These are phyloP conservation scores for Epichloe festucae DNA, from an alignment of 2,329 filamentous ascomycete genomes.

Conservation along the genomic window DNA sequence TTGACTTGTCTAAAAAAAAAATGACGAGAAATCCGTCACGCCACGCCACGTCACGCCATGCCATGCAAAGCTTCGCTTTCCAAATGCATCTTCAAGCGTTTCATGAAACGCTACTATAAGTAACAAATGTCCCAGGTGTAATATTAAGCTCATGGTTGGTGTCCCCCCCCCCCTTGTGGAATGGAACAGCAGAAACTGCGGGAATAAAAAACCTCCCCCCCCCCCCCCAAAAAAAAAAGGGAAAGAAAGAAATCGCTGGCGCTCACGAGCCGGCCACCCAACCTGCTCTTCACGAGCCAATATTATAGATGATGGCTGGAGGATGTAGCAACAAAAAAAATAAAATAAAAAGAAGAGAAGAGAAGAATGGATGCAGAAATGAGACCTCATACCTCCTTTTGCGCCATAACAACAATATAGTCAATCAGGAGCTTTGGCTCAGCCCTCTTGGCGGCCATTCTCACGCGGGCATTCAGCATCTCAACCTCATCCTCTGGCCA, in stretches of 20 bases:
- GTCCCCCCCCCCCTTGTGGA: neutral
- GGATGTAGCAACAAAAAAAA: neutral
- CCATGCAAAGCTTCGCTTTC: neutral
- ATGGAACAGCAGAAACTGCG: neutral
- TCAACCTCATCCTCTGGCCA: conserved; percentile 31
- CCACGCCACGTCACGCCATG: neutral
- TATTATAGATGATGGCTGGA: no score
- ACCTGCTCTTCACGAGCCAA: no score
- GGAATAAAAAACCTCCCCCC: no score
- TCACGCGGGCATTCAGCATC: conserved; percentile 17
- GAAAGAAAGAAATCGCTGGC: neutral
- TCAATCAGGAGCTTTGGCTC: conserved; percentile 19
- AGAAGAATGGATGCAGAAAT: neutral
- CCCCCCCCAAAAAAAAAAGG: no score
- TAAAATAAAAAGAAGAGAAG: neutral
- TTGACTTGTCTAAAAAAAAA: no score
- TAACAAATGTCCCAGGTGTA: neutral
- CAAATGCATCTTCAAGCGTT: neutral
- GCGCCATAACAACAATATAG: conserved; percentile 17
- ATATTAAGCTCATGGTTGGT: neutral
- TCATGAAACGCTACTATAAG: neutral
- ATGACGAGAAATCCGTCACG: no score
- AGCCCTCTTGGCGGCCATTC: conserved; percentile 12
- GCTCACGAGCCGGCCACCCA: neutral
- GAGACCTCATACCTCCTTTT: conserved; percentile 10